phyloP scores from a whole-genome alignment of 495 filamentous ascomycete species.

The Podospora conica region DNA sequence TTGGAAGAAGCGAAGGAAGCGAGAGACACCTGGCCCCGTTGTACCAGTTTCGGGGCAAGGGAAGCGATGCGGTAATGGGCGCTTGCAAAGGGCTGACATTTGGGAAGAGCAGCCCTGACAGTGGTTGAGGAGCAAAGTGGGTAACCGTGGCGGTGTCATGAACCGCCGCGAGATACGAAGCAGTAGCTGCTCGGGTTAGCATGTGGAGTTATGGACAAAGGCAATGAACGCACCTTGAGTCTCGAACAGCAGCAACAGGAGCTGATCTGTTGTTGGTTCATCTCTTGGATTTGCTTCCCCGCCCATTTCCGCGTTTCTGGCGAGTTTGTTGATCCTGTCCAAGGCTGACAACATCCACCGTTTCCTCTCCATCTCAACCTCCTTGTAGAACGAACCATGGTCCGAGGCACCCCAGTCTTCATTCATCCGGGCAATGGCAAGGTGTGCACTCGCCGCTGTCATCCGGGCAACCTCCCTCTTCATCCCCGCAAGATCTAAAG shows the following conservation, averaged over 20 bases:
- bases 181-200: constrained; percentile 32
- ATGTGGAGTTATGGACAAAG: neutral
- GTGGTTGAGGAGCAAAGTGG: constrained; percentile 31
- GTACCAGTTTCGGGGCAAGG: constrained; percentile 32
- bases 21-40: constrained; percentile 29
- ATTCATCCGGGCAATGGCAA: constrained; percentile 40
- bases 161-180: constrained; percentile 37
- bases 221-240: constrained; percentile 30
- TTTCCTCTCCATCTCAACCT: constrained; percentile 37
- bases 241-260: constrained; percentile 38
- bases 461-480: constrained; percentile 39
- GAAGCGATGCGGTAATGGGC: constrained; percentile 24
- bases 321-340: constrained; percentile 11
- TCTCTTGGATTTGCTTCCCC: neutral
- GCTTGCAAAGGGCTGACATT: constrained; percentile 33
- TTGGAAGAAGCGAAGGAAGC: constrained; percentile 34
- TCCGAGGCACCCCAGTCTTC: constrained; percentile 35
- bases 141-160: constrained; percentile 25
- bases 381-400: constrained; percentile 35
- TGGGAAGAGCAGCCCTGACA: constrained; percentile 31
- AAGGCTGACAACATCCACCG: constrained; percentile 41
- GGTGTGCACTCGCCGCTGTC: constrained; percentile 37
- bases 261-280: constrained; percentile 11
- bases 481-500: constrained; percentile 26
- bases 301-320: neutral